Evolutionary conservation across 2,329 filamentous ascomycete genomes (phyloP).

Genomic region (Biscogniauxia marginata): DNA sequence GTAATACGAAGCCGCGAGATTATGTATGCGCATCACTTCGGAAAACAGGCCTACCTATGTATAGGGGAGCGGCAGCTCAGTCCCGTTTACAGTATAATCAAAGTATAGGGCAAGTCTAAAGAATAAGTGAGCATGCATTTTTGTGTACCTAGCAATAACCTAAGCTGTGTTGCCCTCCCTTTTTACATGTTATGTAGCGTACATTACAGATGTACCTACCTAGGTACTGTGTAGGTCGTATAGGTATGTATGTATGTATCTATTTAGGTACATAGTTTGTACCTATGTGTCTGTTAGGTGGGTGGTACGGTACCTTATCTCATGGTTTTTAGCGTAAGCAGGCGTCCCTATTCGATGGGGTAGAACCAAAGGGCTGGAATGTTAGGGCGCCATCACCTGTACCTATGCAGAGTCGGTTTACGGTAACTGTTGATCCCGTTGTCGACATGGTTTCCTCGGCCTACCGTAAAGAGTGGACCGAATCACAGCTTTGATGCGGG

Average conservation of each 20-base stretch:
- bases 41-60: not conserved
- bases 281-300: not conserved
- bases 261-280: not conserved
- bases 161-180: too few relatives aligned
- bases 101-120: not conserved
- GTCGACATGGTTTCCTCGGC: not conserved
- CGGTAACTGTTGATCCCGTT: not conserved
- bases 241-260: not conserved
- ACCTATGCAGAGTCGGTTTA: too few relatives aligned
- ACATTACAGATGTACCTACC: too few relatives aligned
- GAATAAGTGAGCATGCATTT: too few relatives aligned
- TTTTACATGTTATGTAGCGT: too few relatives aligned
- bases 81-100: not conserved
- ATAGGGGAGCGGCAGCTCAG: not conserved
- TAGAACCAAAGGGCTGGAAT: not conserved
- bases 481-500: not conserved
- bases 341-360: not conserved
- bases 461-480: not conserved
- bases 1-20: not conserved
- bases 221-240: not conserved
- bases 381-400: not conserved
- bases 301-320: not conserved
- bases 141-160: too few relatives aligned
- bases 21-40: not conserved
- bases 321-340: not conserved